phyloP scores from a whole-genome alignment of 2,329 filamentous ascomycete species.

The Colletotrichum sp. region DNA sequence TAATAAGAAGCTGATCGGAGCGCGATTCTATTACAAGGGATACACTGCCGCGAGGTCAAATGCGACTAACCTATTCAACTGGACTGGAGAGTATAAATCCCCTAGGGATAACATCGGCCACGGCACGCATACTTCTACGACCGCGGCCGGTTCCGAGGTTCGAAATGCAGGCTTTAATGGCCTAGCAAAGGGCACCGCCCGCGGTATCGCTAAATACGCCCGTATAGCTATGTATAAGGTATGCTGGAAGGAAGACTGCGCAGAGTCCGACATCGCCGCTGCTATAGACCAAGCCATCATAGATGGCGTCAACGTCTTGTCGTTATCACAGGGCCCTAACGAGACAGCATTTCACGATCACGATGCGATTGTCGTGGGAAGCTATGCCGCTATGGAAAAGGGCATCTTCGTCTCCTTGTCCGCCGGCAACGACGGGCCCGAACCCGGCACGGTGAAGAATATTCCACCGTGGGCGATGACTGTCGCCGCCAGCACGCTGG shows the following conservation, averaged over 20 bases:
- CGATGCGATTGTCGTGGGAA: not conserved
- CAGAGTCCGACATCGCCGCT: not conserved
- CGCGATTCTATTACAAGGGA: slow-evolving; percentile 8
- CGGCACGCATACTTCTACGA: not conserved
- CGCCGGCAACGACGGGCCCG: too few relatives aligned
- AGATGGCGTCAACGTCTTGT: slow-evolving; percentile 5
- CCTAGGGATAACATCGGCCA: not conserved
- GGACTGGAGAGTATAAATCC: not conserved
- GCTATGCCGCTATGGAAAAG: not conserved
- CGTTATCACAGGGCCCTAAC: not conserved
- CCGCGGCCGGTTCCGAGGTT: not conserved
- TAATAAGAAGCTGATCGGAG: slow-evolving; percentile 21
- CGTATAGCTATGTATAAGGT: slow-evolving; percentile 2
- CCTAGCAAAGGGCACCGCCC: not conserved
- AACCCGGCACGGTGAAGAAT: too few relatives aligned
- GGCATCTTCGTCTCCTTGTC: too few relatives aligned
- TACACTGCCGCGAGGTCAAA: not conserved
- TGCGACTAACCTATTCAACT: not conserved
- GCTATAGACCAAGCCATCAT: slow-evolving; percentile 4
- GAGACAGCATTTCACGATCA: not conserved
- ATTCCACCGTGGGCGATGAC: too few relatives aligned
- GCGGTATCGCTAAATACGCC: not conserved
- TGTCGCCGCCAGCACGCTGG: too few relatives aligned
- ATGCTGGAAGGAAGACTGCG: not conserved
- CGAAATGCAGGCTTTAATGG: not conserved